Evolutionary conservation across 1,284 basidiomycete genomes (phyloP).

Genomic region (Ustilago sp.): DNA sequence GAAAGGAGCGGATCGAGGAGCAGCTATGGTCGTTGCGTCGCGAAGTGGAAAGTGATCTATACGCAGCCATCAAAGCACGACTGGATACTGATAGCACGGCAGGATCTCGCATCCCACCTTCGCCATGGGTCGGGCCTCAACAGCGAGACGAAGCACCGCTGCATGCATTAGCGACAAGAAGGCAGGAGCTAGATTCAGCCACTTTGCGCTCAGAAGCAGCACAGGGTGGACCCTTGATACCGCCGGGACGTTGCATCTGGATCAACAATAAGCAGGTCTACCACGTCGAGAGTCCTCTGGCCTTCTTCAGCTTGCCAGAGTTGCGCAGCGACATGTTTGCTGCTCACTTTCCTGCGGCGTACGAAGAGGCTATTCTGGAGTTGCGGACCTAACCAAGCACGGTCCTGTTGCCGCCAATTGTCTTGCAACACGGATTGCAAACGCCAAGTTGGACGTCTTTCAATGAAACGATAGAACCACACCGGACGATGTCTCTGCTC

Average conservation of each 20-base stretch:
- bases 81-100: conserved; percentile 33
- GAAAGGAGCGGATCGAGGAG: conserved; percentile 59
- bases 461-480: neutral
- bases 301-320: conserved; percentile 66
- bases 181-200: conserved; percentile 59
- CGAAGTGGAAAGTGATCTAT: conserved; percentile 67
- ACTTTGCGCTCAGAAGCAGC: conserved; percentile 62
- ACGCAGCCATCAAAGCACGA: conserved; percentile 59
- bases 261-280: conserved; percentile 58
- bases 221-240: conserved; percentile 61
- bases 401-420: neutral
- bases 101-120: conserved; percentile 43
- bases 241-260: conserved; percentile 62
- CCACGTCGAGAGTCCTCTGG: conserved; percentile 55
- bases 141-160: conserved; percentile 50
- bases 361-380: conserved; percentile 63
- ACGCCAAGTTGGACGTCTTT: no score
- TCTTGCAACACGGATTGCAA: neutral
- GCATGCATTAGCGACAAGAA: conserved; percentile 58
- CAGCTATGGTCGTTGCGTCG: conserved; percentile 65
- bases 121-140: conserved; percentile 63
- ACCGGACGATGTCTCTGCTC: neutral
- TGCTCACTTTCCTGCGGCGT: conserved; percentile 65
- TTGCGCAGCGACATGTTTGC: conserved; percentile 61
- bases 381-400: conserved; percentile 13